phyloP scores from a whole-genome alignment of 2,329 filamentous ascomycete species.

The Penicillium digitatum region DNA sequence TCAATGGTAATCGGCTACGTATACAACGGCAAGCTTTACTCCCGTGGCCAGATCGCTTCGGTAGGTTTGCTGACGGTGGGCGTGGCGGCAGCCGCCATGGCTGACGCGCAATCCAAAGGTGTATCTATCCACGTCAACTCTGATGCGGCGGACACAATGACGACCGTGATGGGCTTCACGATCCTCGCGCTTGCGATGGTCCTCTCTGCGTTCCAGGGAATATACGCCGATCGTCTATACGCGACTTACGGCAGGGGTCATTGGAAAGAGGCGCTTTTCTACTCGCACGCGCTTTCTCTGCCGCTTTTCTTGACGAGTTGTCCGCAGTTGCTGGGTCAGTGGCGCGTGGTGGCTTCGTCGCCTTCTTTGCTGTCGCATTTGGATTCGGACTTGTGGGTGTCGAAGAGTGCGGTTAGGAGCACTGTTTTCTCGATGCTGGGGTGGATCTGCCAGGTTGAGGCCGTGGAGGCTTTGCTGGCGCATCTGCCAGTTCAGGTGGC shows the following conservation, averaged over 20 bases:
- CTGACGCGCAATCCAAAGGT: slow-evolving; percentile 78
- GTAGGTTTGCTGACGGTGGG: slow-evolving; percentile 80
- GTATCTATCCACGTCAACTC: slow-evolving; percentile 38
- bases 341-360: slow-evolving; percentile 34
- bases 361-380: slow-evolving; percentile 29
- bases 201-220: slow-evolving; percentile 87
- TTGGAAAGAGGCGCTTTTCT: slow-evolving; percentile 96
- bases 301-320: slow-evolving; percentile 43
- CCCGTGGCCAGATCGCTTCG: slow-evolving; percentile 71
- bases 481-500: slow-evolving; percentile 35
- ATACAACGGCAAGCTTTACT: slow-evolving; percentile 75
- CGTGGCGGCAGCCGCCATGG: slow-evolving; percentile 82
- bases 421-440: slow-evolving; percentile 13
- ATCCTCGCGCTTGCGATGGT: slow-evolving; percentile 86
- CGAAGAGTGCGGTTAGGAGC: not conserved
- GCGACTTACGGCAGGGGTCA: slow-evolving; percentile 71
- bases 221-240: slow-evolving; percentile 92
- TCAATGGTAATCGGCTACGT: slow-evolving; percentile 88
- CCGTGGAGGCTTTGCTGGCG: slow-evolving; percentile 26
- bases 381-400: not conserved
- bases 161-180: slow-evolving; percentile 61
- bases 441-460: slow-evolving; percentile 15
- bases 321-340: slow-evolving; percentile 35
- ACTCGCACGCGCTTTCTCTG: slow-evolving; percentile 60
- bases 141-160: slow-evolving; percentile 26